phyloP scores from a whole-genome alignment of 768 basidiomycete genomes.

The Pseudohyphozyma bogoriensis region DNA sequence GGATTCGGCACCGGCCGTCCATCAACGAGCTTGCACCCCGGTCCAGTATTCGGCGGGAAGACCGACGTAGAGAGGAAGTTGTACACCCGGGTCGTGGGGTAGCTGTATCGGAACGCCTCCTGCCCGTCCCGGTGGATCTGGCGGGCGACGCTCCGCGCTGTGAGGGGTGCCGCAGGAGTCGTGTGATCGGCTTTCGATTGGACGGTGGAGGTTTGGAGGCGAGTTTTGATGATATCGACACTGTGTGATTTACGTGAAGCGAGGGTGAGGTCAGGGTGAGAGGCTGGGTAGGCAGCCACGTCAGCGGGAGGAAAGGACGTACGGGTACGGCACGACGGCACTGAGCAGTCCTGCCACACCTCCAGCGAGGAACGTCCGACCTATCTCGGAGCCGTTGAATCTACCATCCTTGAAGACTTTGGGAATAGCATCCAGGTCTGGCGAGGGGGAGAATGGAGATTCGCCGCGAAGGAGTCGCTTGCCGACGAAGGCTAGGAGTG shows the following conservation, averaged over 20 bases:
- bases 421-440: not conserved
- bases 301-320: not conserved
- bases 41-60: not conserved
- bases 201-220: conserved; percentile 27
- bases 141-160: not conserved
- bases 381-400: conserved; percentile 16
- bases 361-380: conserved; percentile 19
- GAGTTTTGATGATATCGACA: conserved; percentile 30
- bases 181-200: not conserved
- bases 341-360: conserved; percentile 20
- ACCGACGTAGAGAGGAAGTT: conserved; percentile 8
- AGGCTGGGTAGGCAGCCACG: not conserved
- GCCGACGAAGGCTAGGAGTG: conserved; percentile 18
- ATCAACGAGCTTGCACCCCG: not conserved
- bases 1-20: not conserved
- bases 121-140: conserved; percentile 22
- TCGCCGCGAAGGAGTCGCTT: conserved; percentile 22
- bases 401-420: not conserved
- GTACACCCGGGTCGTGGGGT: conserved; percentile 12
- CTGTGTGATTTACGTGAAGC: not conserved
- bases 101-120: conserved; percentile 16
- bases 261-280: not conserved
- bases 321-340: conserved; percentile 27
- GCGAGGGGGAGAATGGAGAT: conserved; percentile 8
- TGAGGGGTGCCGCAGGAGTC: not conserved